A percentile compares a stretch with the other conserved stretches of the same genome.
These are phyloP conservation scores for Tarenaya hassleriana DNA, from an alignment of 345 rosid genomes.

Conservation along the genomic window DNA sequence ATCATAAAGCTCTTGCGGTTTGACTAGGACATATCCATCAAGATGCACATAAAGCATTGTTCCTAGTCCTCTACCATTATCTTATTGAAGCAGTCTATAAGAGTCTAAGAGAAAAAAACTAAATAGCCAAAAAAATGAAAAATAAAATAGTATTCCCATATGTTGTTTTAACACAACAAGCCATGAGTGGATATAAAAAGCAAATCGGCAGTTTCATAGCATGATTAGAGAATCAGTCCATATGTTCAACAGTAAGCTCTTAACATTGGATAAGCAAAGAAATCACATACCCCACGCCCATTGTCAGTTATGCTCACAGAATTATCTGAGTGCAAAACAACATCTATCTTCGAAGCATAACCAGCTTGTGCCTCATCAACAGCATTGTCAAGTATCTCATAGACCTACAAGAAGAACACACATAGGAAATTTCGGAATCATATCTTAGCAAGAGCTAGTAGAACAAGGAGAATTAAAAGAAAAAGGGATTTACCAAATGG, in stretches of 20 bases:
- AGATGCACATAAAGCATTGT: no score
- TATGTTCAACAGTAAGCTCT: neutral
- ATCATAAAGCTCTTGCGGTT: neutral
- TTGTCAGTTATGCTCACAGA: constrained; percentile 83
- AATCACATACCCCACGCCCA: constrained; percentile 90
- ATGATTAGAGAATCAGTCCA: constrained; percentile 3
- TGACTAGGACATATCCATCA: no score
- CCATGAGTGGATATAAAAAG: no score
- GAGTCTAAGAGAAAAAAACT: constrained; percentile 3
- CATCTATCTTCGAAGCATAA: constrained; percentile 67
- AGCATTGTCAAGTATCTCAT: constrained; percentile 95
- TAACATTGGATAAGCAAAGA: constrained; percentile 17
- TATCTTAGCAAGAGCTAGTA: neutral
- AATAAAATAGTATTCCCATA: no score
- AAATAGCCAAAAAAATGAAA: no score
- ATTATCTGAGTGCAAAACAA: constrained; percentile 61
- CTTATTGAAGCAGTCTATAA: no score
- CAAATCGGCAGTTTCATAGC: neutral
- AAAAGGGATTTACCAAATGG: constrained; percentile 61
- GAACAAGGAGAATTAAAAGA: constrained; percentile 4
- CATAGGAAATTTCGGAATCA: constrained; percentile 9
- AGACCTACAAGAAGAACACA: constrained; percentile 66
- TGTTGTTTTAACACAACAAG: constrained; percentile 3
- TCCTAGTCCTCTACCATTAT: no score
- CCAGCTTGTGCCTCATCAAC: constrained; percentile 99